Evolutionary conservation across 331 rosid species (phyloP), one percentile per base, ranked within the genome.

Genomic region (Malus hybrid): DNA sequence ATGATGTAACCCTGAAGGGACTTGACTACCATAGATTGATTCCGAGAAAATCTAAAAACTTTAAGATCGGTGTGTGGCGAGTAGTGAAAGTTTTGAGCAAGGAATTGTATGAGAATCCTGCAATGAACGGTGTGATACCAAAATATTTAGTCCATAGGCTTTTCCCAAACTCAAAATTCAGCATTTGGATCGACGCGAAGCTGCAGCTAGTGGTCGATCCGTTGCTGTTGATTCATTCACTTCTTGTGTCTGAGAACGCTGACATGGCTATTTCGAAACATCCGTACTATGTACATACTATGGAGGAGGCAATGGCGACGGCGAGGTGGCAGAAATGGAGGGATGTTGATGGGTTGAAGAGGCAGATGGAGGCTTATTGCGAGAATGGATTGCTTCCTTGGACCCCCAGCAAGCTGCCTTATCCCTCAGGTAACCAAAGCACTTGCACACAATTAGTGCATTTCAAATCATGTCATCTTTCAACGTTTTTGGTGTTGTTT

Each of bases 241-340:
- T 95, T 33, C 79, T 94, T 70, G 83, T 92, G 28, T 74, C 82
- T 3, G 85, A 86, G 82, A 71, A 92, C 52, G 93, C 75, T 0
- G 99, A 95, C 74, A 85, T 95, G 93, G 99, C 97, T 12, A 89
- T 92, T 57, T 90, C 99, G 7, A 95, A 86, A 44, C 97, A 95
- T 50, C 99, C 99, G 18, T 86, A 44, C 78, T 87, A 76, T 84
- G 67, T 83, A 81, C 97, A 92, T 62, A 88, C 93, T 16, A 92
- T 95, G 90, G 97, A 95, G 73, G 97, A 95, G 70, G 97, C 99
- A 16, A 87, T 89, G 93, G 99, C 99, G 5, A 95, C 97, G 19
- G 96, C 96, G 0, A 89, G 99, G 83, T 95, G 99, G 99, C 93
- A 89, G 82, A 95, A 95, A 84, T 90, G 88, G 97, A 66, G 77